Base-by-base conservation (phyloP, 768 basidiomycete species). In the Lentinula aciculospora region DNA sequence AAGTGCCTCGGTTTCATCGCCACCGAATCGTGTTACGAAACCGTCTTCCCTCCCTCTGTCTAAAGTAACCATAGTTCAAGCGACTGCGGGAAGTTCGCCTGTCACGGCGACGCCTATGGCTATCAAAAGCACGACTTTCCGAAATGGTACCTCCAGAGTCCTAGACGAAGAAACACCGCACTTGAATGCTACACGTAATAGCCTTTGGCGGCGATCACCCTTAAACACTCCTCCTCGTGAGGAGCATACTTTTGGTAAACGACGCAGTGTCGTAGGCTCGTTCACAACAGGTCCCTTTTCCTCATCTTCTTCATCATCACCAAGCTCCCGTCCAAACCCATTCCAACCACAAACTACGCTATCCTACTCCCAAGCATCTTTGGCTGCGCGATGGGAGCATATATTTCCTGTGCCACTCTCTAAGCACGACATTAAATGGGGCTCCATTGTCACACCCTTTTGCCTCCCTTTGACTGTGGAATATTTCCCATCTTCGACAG, bases 391-490 rank as follows among this genome's bases (percentile, higher is more conserved):
- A 19, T 98, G 95, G 94, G 86, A 95, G 62, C 92, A 96, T 66
- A 81, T 88, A 59, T 87, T 89, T 65, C 86, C 93, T 0, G 78
- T 79, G 17, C 82, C 85, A 6, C 69, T 81, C 25, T 87, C 83
- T 67, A 89, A 92, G 68, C 85, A 94, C 60, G 87, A 95, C 45
- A 81, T 94, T 69, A 97, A 98, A 68, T 98, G 96, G 96, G 84
- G 82, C 62, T 86, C 86, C 9, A 85, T 94, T 67, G 80, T 86
- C 51, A 88, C 90, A 0, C 94, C 95, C 0, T 82, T 85, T 10
- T 95, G 92, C 64, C 79, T 98, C 1, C 96, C 96, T 5, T 78
- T 98, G 51, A 94, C 94, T 0, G 88, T 90, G 12, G 94, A 96
- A 65, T 84, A 92, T 65, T 86, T 96, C 62, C 95, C 96, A 0